Conservation (phyloP, 805 yeast species). For the Candida tammaniensis region DNA sequence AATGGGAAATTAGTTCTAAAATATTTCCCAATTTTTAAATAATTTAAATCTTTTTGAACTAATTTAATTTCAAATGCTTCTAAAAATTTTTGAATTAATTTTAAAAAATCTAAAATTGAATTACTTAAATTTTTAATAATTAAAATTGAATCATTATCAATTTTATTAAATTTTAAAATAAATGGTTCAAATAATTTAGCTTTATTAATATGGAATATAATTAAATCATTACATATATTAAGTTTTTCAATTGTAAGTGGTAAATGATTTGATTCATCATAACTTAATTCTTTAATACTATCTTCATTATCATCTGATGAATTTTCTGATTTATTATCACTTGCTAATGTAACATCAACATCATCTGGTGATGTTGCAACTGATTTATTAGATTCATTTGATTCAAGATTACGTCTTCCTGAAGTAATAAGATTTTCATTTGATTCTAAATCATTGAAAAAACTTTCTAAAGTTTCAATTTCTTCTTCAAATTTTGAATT, state of each 20-base stretch:
- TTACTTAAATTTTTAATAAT: conserved; percentile 37
- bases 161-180: conserved; percentile 29
- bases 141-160: conserved; percentile 18
- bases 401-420: background rate
- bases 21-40: conserved; percentile 26
- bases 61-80: conserved; percentile 21
- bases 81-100: conserved; percentile 32
- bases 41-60: conserved; percentile 5
- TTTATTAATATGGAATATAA: conserved; percentile 46
- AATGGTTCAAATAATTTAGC: conserved; percentile 54
- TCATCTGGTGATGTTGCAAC: too few species aligned
- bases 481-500: conserved; percentile 43
- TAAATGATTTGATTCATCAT: conserved; percentile 18
- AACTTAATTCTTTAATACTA: conserved; percentile 12
- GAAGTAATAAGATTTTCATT: conserved; percentile 3
- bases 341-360: too few species aligned
- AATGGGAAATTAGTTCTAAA: conserved; percentile 42
- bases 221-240: conserved; percentile 44
- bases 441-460: conserved; percentile 8
- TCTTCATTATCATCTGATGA: conserved; percentile 11
- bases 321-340: background rate
- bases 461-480: conserved; percentile 27
- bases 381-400: background rate
- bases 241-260: conserved; percentile 23
- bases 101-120: conserved; percentile 38